Percentiles rank a stretch among this genome's conserved stretches.
phyloP scores from a whole-genome alignment of 352 stramenopile genomes.

The Hyaloperonospora brassicae region DNA sequence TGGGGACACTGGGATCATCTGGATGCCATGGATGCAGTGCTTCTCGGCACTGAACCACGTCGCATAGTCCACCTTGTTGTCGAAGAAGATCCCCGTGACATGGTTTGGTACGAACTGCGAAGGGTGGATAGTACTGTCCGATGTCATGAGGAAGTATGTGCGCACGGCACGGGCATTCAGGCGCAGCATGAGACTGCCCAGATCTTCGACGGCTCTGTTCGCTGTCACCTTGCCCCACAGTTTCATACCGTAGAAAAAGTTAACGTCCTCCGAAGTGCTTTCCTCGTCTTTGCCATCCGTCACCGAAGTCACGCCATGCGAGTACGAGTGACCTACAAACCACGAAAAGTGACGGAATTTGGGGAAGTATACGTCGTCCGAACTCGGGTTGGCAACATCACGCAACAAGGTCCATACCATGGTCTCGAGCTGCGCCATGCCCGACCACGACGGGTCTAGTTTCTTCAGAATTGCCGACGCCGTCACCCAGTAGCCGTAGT shows the following conservation, averaged over 20 bases:
- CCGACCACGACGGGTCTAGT: constrained; percentile 36
- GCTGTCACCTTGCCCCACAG: constrained; percentile 43
- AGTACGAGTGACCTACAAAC: constrained; percentile 65
- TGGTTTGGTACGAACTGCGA: constrained; percentile 36
- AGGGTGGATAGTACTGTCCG: constrained; percentile 45
- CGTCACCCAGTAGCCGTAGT: constrained; percentile 67
- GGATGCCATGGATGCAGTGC: constrained; percentile 74
- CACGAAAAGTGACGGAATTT: constrained; percentile 59
- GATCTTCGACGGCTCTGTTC: constrained; percentile 23
- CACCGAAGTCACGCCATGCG: constrained; percentile 52
- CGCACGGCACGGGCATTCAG: constrained; percentile 41
- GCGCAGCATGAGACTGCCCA: constrained; percentile 44
- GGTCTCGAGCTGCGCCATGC: constrained; percentile 32
- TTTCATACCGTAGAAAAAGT: constrained; percentile 48
- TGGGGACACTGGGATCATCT: constrained; percentile 63
- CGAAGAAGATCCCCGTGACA: constrained; percentile 62
- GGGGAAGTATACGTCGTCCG: constrained; percentile 38
- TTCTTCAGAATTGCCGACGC: constrained; percentile 40
- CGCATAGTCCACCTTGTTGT: constrained; percentile 77
- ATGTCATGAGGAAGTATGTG: constrained; percentile 69
- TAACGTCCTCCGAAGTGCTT: constrained; percentile 59
- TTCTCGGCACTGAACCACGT: constrained; percentile 63
- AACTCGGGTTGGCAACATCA: constrained; percentile 47
- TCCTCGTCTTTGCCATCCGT: constrained; percentile 65
- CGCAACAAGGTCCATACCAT: constrained; percentile 36